A percentile compares a stretch with the other conserved stretches of the same genome.
phyloP scores from a whole-genome alignment of 73 alveolate genomes.

The Uronychia binucleata region DNA sequence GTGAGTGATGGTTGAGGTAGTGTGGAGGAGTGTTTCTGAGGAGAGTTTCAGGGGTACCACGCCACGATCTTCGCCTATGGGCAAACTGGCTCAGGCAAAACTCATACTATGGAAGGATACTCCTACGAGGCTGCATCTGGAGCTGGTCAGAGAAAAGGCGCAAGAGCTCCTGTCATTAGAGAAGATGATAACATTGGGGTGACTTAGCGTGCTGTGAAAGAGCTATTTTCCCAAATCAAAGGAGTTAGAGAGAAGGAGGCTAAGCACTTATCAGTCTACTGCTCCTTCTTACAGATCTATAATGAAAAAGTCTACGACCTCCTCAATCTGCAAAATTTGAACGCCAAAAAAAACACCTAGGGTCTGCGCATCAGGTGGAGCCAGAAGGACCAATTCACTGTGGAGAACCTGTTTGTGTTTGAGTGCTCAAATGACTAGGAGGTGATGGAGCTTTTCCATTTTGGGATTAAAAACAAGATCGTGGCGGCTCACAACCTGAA shows the following conservation, averaged over 20 bases:
- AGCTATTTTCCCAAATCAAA: neutral
- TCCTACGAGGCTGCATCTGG: conserved; percentile 30
- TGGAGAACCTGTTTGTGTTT: conserved; percentile 56
- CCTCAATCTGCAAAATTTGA: conserved; percentile 34
- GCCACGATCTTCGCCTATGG: conserved; percentile 72
- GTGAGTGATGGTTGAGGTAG: too few species aligned
- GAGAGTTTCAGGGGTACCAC: too few species aligned
- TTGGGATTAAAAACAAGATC: conserved; percentile 32
- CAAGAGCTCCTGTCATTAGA: conserved; percentile 15
- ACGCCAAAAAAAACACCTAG: conserved; percentile 19
- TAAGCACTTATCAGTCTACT: conserved; percentile 58
- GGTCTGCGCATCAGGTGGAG: too few species aligned
- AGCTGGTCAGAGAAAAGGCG: conserved; percentile 26
- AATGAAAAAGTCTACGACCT: conserved; percentile 84
- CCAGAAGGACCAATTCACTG: conserved; percentile 52
- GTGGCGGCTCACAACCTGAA: conserved; percentile 54
- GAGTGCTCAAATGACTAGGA: conserved; percentile 55
- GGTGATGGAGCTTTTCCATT: conserved; percentile 11
- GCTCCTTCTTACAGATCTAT: conserved; percentile 73
- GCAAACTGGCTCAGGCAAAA: conserved; percentile 63
- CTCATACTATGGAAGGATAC: conserved; percentile 68
- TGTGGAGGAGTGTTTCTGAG: too few species aligned
- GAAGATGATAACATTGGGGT: conserved; percentile 31
- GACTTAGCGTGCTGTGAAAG: conserved; percentile 12
- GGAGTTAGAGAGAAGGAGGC: too few species aligned